A percentile compares a stretch with the other conserved stretches of the same genome.
phyloP scores from a whole-genome alignment of 2,329 filamentous ascomycete species.

The Cyclaneusma minus region DNA sequence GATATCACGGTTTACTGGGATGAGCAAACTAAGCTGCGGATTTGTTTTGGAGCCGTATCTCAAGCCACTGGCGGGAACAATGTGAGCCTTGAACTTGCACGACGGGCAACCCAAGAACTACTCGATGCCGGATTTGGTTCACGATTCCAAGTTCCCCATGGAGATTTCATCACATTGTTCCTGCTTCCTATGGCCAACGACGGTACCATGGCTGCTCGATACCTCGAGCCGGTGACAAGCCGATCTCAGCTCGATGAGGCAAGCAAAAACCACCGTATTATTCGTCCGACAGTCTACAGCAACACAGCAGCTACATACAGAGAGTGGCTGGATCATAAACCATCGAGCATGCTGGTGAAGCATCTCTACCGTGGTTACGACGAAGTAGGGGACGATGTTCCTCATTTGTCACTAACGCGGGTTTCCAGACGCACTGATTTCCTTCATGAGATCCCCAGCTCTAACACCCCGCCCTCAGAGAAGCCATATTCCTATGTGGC shows the following conservation, averaged over 20 bases:
- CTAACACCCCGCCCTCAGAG: slow-evolving; percentile 14
- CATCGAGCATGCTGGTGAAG: slow-evolving; percentile 24
- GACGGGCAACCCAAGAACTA: slow-evolving; percentile 1
- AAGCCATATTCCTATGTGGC: slow-evolving; percentile 30
- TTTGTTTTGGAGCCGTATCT: no score
- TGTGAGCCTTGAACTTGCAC: slow-evolving; percentile 31
- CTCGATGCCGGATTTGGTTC: slow-evolving; percentile 11
- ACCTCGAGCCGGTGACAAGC: no score
- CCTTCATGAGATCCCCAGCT: slow-evolving; percentile 26
- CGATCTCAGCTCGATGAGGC: no score
- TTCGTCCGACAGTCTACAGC: no score
- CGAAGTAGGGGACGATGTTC: slow-evolving; percentile 24
- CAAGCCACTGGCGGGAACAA: no score
- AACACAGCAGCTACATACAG: slow-evolving; percentile 21
- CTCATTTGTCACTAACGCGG: slow-evolving; percentile 31
- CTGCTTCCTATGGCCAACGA: no score
- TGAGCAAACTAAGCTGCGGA: slow-evolving; percentile 19
- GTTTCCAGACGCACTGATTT: slow-evolving; percentile 44
- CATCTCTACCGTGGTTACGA: slow-evolving; percentile 21
- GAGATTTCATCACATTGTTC: slow-evolving; percentile 10
- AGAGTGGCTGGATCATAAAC: slow-evolving; percentile 27
- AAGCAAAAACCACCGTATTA: no score
- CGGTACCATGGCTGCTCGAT: no score
- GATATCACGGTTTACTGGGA: slow-evolving; percentile 16
- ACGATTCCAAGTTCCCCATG: slow-evolving; percentile 8